Evolutionary conservation across 1,284 basidiomycete genomes (phyloP).

Genomic region (Golubevia sp.): DNA sequence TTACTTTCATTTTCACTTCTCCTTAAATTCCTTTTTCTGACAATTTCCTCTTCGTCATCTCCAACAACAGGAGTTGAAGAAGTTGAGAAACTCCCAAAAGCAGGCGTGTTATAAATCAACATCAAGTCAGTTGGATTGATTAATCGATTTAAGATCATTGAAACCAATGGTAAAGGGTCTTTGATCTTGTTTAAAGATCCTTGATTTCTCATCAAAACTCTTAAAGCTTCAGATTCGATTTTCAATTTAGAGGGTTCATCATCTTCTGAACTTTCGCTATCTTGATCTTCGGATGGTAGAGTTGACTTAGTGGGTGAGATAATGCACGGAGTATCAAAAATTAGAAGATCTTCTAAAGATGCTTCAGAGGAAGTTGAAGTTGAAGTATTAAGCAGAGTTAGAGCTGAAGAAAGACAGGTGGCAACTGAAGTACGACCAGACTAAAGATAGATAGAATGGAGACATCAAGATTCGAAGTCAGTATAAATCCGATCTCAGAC

Average conservation of each 20-base stretch:
- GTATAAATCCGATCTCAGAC: slow-evolving; percentile 35
- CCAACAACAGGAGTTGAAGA: slow-evolving; percentile 5
- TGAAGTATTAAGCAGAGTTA: background rate
- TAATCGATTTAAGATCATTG: slow-evolving; percentile 37
- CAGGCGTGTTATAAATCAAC: slow-evolving; percentile 50
- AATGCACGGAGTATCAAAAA: slow-evolving; percentile 47
- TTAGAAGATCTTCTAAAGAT: background rate
- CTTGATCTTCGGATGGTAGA: slow-evolving; percentile 5
- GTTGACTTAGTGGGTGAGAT: slow-evolving; percentile 15
- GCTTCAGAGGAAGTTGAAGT: background rate
- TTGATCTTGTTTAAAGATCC: slow-evolving; percentile 50
- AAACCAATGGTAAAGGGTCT: slow-evolving; percentile 44
- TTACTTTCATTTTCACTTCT: slow-evolving; percentile 32
- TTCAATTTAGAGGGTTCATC: slow-evolving; percentile 17
- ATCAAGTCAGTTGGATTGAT: slow-evolving; percentile 49
- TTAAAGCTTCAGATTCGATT: slow-evolving; percentile 5
- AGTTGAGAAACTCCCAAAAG: slow-evolving; percentile 37
- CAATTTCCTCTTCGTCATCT: slow-evolving; percentile 24
- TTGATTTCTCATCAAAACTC: slow-evolving; percentile 48
- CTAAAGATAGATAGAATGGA: background rate
- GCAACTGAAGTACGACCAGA: slow-evolving; percentile 16
- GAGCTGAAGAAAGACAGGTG: slow-evolving; percentile 6
- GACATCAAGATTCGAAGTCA: slow-evolving; percentile 10
- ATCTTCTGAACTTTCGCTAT: slow-evolving; percentile 7
- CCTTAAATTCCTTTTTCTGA: slow-evolving; percentile 24